Base-by-base conservation (phyloP, 2,329 filamentous ascomycete species). In the Fusarium concolor region DNA sequence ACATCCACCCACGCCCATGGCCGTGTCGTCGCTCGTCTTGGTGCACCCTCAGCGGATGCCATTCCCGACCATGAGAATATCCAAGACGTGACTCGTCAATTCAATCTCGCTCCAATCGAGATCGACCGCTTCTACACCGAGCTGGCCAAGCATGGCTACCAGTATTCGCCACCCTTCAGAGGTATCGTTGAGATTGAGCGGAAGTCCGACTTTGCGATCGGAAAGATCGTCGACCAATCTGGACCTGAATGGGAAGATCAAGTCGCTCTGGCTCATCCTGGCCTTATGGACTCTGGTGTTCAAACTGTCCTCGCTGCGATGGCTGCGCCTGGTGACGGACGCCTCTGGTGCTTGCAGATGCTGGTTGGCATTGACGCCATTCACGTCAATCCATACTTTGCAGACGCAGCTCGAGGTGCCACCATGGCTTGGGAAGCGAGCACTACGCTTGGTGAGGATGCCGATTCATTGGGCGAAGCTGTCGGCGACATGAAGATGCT, bases 261-360 rank as follows among this genome's bases (percentile, higher is more conserved):
- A 15, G 42, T 56, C 7, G 11, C 12, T 7, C 33, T 56, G 9
- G 53, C 53, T 22, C 53, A 56, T 24, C 53, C 53, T 24, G 53
- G 53, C 0, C 53, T 56, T 9, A 56, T 56, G 53, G 53, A 56
- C 53, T 56, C 53, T 20, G 53, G 53, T 22, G 53, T 52, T 0
- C 53, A 56, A n/a, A 56, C 53, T 6, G 53, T 56, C 3, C 53
- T 56, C 10, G 53, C 53, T 51, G 53, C 53, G 2, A 56, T 56
- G 53, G 53, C 53, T 7, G 53, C 53, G 10, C 53, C 53, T 2
- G 53, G 53, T 1, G 53, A 56, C 24, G 53, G 53, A 6, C 43
- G 45, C 11, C 8, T 56, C 4, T 56, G 53, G 53, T 56, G 45
- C n/a, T 18, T 56, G 18, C 53, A 56, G 35, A 56, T 56, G 53